Conservation (phyloP, 1,284 basidiomycete species). For the Mixia osmundae region DNA sequence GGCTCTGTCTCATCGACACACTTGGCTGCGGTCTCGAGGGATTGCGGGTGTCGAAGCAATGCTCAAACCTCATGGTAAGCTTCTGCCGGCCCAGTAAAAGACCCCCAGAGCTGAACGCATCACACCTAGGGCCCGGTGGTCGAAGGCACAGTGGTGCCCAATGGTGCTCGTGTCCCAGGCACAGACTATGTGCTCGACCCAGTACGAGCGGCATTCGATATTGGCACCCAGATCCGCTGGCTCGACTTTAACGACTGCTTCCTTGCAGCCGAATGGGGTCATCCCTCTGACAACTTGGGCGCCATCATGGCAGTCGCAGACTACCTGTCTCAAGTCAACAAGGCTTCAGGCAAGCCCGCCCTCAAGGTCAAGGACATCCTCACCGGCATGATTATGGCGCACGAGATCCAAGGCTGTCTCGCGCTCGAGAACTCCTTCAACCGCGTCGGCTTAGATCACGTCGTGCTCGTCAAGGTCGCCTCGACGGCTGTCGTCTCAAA, state of each 20-base stretch:
- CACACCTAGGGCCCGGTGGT: constrained; percentile 63
- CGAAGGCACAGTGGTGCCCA: constrained; percentile 65
- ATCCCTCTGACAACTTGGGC: constrained; percentile 85
- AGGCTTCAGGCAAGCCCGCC: constrained; percentile 22
- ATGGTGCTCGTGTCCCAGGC: constrained; percentile 69
- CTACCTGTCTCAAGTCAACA: constrained; percentile 24
- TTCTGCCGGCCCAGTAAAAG: neutral
- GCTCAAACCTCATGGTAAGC: neutral
- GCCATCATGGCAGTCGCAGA: constrained; percentile 70
- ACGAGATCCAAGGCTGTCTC: constrained; percentile 68
- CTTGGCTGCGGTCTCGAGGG: constrained; percentile 50
- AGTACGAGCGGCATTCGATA: constrained; percentile 71
- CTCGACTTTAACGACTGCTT: constrained; percentile 39
- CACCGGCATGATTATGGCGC: constrained; percentile 72
- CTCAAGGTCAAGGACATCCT: constrained; percentile 11
- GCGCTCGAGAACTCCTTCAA: constrained; percentile 78
- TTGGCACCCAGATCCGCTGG: constrained; percentile 81
- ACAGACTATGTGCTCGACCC: constrained; percentile 84
- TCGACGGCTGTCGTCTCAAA: constrained; percentile 72
- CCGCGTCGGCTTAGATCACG: constrained; percentile 61
- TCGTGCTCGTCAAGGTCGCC: constrained; percentile 81
- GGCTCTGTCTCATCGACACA: constrained; percentile 69
- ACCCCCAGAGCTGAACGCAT: constrained; percentile 43
- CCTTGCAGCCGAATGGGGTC: constrained; percentile 67
- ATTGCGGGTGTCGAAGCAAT: constrained; percentile 8